Conservation (phyloP, 768 basidiomycete genomes). For the Lepiota brunneoincarnata region DNA sequence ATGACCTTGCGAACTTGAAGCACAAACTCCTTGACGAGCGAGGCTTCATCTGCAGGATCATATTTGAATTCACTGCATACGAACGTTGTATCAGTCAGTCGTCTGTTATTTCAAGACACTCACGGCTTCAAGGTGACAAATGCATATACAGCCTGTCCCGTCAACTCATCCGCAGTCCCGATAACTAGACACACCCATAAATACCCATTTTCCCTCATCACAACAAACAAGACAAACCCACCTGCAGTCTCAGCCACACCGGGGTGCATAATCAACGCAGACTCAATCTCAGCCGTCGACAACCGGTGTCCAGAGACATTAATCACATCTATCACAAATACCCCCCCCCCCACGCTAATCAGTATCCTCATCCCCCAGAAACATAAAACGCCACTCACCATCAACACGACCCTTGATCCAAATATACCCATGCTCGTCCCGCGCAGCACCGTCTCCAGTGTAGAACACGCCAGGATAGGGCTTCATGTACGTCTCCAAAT, state of each 20-base stretch:
- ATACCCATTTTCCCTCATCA: not conserved
- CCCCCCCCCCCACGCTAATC: no score
- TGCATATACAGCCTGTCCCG: constrained; percentile 91
- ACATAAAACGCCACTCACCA: constrained; percentile 41
- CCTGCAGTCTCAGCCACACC: constrained; percentile 95
- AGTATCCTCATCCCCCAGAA: no score
- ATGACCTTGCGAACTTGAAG: constrained; percentile 97
- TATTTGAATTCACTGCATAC: constrained; percentile 70
- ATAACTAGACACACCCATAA: constrained; percentile 46
- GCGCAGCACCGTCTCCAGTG: constrained; percentile 96
- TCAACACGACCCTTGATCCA: constrained; percentile 99
- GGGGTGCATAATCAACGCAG: constrained; percentile 89
- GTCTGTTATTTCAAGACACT: constrained; percentile 25
- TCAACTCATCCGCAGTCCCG: constrained; percentile 82
- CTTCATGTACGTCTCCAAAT: constrained; percentile 52
- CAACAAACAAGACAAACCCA: constrained; percentile 19
- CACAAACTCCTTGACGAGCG: constrained; percentile 80
- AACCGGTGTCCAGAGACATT: constrained; percentile 97
- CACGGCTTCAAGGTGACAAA: constrained; percentile 95
- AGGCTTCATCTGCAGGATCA: constrained; percentile 65
- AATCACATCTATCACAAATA: constrained; percentile 70
- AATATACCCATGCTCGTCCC: constrained; percentile 94
- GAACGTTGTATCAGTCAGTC: not conserved
- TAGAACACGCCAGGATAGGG: constrained; percentile 92
- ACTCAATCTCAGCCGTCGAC: constrained; percentile 97